phyloP scores from a whole-genome alignment of 73 alveolate genomes.

The Paramecium sexaurelia region DNA sequence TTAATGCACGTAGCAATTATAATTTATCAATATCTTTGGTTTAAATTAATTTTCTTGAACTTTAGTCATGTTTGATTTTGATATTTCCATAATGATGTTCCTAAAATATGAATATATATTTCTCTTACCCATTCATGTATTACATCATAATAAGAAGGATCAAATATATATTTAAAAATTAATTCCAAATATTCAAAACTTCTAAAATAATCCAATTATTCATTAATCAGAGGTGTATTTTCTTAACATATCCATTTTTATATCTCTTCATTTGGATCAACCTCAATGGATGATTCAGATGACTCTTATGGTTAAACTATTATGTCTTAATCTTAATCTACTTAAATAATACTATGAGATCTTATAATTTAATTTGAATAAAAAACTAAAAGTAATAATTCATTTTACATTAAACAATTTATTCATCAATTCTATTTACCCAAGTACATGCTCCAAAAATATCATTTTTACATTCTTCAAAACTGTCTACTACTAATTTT shows the following conservation, averaged over 20 bases:
- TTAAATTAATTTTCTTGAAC: not conserved
- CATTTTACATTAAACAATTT: not conserved
- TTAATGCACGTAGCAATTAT: not conserved
- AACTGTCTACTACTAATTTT: not conserved
- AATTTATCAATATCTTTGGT: constrained; percentile 4
- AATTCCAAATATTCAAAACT: constrained; percentile 1
- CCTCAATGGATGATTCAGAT: not conserved
- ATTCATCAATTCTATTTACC: constrained; percentile 42
- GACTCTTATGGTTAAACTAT: not conserved
- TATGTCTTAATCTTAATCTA: not conserved
- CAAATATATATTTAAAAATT: not conserved
- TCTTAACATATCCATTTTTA: not conserved
- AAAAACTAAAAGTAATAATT: not conserved
- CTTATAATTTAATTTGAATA: not conserved
- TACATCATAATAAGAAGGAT: not conserved
- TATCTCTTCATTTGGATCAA: constrained; percentile 18
- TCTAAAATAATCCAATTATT: not conserved
- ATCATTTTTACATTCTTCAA: constrained; percentile 26
- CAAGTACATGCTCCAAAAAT: constrained; percentile 22
- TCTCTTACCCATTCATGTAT: not conserved
- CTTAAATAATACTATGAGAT: not conserved
- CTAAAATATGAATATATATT: not conserved
- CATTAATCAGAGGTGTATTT: not conserved
- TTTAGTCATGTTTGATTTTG: not conserved
- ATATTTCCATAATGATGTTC: not conserved